Base-by-base conservation (phyloP, 345 rosid genomes). In the Aquilaria sinensis region DNA sequence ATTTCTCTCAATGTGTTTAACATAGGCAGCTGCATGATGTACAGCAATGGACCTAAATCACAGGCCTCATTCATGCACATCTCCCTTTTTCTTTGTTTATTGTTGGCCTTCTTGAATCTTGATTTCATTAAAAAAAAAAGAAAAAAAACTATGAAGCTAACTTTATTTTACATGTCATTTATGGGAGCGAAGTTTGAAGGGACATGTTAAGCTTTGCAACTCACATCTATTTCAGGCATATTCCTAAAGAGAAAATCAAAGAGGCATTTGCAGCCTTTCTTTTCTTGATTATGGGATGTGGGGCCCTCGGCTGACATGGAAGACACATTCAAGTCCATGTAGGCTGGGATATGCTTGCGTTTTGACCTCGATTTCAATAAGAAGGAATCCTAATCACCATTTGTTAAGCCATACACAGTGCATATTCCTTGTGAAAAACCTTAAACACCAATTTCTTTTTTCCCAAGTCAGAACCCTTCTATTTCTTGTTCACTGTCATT, bases 361-460 rank as follows among this genome's bases (percentile, higher is more conserved):
- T 72, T 72, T 72, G 75, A 70, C 71, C 67, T 63, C 63, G 58
- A 63, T 78, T 78, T 33, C 76, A 16, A 74, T 78, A 75, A 72
- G 79, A 56, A 69, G 58, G 82, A 75, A 80, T 80, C 78, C 59
- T 57, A 65, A 70, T 75, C 78, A 68, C 50, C 74, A 74, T 10
- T 31, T 53, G 51, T 53, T 11, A 56, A 31, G 34, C 46, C 63
- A 50, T 61, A 67, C 72, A 63, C 4, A 43, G 48, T 63, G 55
- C 47, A 63, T 63, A 49, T 67, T 63, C 53, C 57, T 46, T 58
- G 6, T 16, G 3, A 37, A 63, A 67, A 67, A 54, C 66, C 69
- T 63, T 55, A 13, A 64, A 54, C 69, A 54, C 29, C 43, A 37
- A 37, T 37, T 37, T 37, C 8, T 4, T 37, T 1, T 37, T 37